Percentiles rank a stretch among this genome's conserved stretches.
These are phyloP conservation scores for Neofusicoccum kwambonambiense DNA, from an alignment of 2,329 filamentous ascomycete genomes.

Conservation along the genomic window DNA sequence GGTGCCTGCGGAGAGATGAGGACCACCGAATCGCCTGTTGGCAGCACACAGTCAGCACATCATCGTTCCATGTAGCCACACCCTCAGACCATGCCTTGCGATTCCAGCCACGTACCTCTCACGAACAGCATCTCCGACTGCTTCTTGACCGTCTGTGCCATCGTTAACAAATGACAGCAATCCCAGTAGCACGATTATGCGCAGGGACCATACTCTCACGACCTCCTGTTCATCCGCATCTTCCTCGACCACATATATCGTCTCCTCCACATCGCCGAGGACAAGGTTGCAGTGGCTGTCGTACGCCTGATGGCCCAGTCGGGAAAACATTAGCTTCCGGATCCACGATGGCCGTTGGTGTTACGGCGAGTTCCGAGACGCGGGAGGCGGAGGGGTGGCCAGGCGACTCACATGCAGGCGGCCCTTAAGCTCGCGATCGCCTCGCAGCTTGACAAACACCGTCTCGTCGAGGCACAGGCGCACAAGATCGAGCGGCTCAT, in stretches of 20 bases:
- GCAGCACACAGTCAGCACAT: constrained; percentile 9
- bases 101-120: constrained; percentile 63
- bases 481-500: constrained; percentile 94
- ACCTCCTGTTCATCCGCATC: constrained; percentile 72
- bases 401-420: constrained; percentile 74
- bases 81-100: constrained; percentile 16
- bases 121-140: constrained; percentile 99
- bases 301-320: constrained; percentile 68
- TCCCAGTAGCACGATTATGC: background rate
- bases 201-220: constrained; percentile 12
- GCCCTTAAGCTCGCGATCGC: constrained; percentile 92
- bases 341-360: background rate
- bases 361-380: background rate
- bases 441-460: constrained; percentile 94
- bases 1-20: constrained; percentile 44
- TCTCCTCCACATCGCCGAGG: constrained; percentile 94
- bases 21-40: constrained; percentile 50
- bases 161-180: background rate
- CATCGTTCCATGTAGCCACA: constrained; percentile 11
- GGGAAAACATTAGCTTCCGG: background rate
- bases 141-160: constrained; percentile 78
- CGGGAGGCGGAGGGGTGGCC: background rate
- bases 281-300: constrained; percentile 98
- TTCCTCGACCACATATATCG: constrained; percentile 89
- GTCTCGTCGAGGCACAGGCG: constrained; percentile 92